A percentile compares a stretch with the other conserved stretches of the same genome.
Evolutionary conservation across 2,329 filamentous ascomycete genomes (phyloP).

Genomic region (Colletotrichum chlorophyti): DNA sequence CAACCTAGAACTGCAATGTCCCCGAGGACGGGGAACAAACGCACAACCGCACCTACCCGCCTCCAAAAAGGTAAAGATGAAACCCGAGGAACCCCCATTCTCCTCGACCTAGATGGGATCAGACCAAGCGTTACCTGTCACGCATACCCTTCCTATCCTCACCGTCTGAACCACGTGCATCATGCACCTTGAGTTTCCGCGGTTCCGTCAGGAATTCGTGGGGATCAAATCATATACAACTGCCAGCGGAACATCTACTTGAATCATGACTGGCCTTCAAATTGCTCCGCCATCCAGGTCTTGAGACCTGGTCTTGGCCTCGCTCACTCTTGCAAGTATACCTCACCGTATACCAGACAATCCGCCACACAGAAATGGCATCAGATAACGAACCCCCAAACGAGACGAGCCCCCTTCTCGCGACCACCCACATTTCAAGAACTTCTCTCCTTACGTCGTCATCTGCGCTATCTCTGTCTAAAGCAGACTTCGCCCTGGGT

Average conservation of each 20-base stretch:
- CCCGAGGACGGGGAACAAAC: too few relatives aligned
- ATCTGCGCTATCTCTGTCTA: not conserved
- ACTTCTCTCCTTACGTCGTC: not conserved
- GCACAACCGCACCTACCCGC: too few relatives aligned
- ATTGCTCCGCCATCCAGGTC: too few relatives aligned
- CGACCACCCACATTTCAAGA: not conserved
- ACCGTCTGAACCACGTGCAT: not conserved
- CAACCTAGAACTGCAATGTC: too few relatives aligned
- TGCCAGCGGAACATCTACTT: not conserved
- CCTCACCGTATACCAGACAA: too few relatives aligned
- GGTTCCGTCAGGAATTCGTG: too few relatives aligned
- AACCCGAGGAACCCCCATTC: too few relatives aligned
- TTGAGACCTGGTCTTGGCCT: too few relatives aligned
- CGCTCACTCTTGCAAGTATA: too few relatives aligned
- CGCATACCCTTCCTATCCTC: not conserved
- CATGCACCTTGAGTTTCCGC: constrained; percentile 4
- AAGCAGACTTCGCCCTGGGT: constrained; percentile 12
- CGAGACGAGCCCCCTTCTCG: constrained; percentile 5
- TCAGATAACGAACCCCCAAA: not conserved
- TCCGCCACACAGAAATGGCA: too few relatives aligned
- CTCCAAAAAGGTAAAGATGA: too few relatives aligned
- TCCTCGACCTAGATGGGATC: not conserved
- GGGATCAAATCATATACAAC: too few relatives aligned
- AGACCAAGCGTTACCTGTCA: constrained; percentile 6
- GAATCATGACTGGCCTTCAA: not conserved